Evolutionary conservation across 306 rosid species (phyloP), one percentile per base, ranked within the genome.

Genomic region (Datisca glomerata): DNA sequence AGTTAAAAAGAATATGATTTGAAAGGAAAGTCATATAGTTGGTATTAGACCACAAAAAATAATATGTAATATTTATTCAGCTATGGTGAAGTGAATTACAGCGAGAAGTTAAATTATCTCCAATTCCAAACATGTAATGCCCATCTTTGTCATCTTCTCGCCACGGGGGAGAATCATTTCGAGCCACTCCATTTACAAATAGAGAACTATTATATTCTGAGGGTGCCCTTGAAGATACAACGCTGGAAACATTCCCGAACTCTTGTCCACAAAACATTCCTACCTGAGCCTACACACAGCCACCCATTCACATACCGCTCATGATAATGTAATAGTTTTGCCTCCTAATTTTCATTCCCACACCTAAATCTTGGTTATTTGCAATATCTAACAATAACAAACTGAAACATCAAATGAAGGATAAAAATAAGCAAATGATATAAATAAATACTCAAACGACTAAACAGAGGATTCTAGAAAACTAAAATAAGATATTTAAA

Each of bases 61-160:
- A 28, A 2, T 31, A 31, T 1, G n/a, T 31, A 14, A 5, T 70
- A 67, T 57, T 40, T 54, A 40, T 56, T 57, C 59, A 65, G 60
- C 66, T 61, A 64, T 75, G 68, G 94, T 45, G 49, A 61, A 72
- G 86, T 66, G 86, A 63, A 65, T 89, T 89, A 89, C 98, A 89
- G 98, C 95, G 93, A 57, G 91, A 66, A 59, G 98, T 84, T 78
- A 89, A 77, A 84, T 89, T 89, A 14, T 89, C 98, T 70, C 98
- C 98, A 66, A 84, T 65, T 52, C 61, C 93, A 84, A 89, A 89
- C 66, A 75, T 80, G 95, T 89, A 84, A 89, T 89, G 98, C 33
- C 98, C 98, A 74, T 89, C 98, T 61, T 89, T 89, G 95, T 89
- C 98, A 80, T 89, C 98, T 55, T 78, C 91, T 43, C 98, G 79